Conservation (phyloP, 1,139 yeast species). For the Suhomyces atakaporum region DNA sequence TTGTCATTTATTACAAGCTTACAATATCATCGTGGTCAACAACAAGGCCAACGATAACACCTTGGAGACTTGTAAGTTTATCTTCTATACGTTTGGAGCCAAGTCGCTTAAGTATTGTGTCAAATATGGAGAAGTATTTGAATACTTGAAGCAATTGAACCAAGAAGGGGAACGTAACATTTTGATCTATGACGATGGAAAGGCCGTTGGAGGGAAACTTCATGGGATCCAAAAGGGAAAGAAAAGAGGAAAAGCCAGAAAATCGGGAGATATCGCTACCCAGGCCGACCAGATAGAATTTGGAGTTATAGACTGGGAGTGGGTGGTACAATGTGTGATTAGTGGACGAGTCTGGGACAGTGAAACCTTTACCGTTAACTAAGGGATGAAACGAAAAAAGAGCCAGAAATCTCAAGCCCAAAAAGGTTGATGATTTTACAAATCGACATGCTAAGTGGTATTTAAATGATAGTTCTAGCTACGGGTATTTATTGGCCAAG, state of each 20-base stretch:
- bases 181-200: conserved; percentile 31
- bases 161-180: conserved; percentile 12
- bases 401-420: too few relatives aligned
- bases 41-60: conserved; percentile 26
- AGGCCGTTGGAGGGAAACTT: conserved; percentile 6
- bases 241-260: conserved; percentile 7
- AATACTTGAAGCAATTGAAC: conserved; percentile 4
- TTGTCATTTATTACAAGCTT: conserved; percentile 30
- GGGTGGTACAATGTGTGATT: conserved; percentile 76
- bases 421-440: too few relatives aligned
- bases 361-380: conserved; percentile 2
- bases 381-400: background rate
- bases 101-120: conserved; percentile 21
- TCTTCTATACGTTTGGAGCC: conserved; percentile 52
- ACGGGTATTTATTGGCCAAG: too few relatives aligned
- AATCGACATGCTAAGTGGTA: too few relatives aligned
- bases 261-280: conserved; percentile 4
- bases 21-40: conserved; percentile 33
- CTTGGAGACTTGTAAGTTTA: conserved; percentile 42
- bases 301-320: conserved; percentile 60
- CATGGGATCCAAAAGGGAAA: conserved; percentile 6
- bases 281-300: conserved; percentile 12
- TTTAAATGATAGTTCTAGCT: too few relatives aligned
- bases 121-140: conserved; percentile 12
- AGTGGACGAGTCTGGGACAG: conserved; percentile 20